Conservation (phyloP, 805 yeast species). For the Spathaspora hagerdaliae region DNA sequence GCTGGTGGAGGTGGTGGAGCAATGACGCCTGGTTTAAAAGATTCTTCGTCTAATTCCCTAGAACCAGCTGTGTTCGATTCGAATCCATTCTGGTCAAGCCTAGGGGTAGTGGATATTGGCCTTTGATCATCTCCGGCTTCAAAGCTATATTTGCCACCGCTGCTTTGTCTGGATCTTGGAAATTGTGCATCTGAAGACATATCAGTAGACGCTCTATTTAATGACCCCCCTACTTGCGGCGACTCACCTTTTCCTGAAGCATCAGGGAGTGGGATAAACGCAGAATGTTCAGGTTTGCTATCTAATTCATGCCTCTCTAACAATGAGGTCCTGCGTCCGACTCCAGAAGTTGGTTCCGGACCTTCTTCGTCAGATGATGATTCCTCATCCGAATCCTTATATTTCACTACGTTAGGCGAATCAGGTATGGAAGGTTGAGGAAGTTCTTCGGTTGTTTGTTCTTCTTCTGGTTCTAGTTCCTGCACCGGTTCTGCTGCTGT, state of each 20-base stretch:
- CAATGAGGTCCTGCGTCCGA: conserved; percentile 22
- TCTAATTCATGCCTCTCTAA: conserved; percentile 31
- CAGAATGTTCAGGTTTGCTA: not conserved
- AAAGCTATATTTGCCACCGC: conserved; percentile 29
- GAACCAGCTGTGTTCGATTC: not conserved
- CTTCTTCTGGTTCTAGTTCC: conserved; percentile 11
- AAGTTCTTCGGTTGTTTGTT: conserved; percentile 18
- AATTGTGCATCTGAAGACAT: conserved; percentile 5
- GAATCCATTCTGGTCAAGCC: conserved; percentile 8
- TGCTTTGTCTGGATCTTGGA: conserved; percentile 16
- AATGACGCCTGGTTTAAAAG: not conserved
- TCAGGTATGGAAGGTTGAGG: conserved; percentile 11
- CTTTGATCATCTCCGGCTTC: conserved; percentile 38
- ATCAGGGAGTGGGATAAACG: not conserved
- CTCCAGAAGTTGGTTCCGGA: conserved; percentile 10
- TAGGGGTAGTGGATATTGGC: conserved; percentile 28
- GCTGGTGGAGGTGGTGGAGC: conserved; percentile 55
- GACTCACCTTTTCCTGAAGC: not conserved
- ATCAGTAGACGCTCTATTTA: not conserved
- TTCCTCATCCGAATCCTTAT: conserved; percentile 19
- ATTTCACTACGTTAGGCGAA: conserved; percentile 35
- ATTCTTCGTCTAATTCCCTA: too few species aligned
- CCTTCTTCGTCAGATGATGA: conserved; percentile 22
- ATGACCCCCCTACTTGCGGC: not conserved
- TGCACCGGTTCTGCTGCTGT: conserved; percentile 12